These are phyloP conservation scores for Dictyostelium intermedium DNA, from an alignment of 78 protist genomes.

Conservation along the genomic window DNA sequence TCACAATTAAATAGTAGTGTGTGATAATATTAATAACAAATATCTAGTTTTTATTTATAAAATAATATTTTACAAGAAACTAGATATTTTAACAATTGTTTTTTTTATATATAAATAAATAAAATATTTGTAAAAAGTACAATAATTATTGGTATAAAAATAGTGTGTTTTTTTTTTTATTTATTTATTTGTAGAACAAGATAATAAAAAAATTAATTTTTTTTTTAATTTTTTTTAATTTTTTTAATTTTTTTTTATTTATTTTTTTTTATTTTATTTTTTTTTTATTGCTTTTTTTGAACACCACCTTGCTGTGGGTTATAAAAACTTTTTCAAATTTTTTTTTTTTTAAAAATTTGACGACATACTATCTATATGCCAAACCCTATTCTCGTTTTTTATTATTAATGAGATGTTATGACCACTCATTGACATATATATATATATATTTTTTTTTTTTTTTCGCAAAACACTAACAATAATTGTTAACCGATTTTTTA, in stretches of 20 bases:
- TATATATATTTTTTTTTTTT: background rate
- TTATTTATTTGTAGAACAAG: background rate
- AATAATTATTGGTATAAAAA: too few species aligned
- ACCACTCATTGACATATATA: too few species aligned
- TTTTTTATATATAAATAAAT: background rate
- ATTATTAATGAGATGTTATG: too few species aligned
- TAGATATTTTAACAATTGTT: background rate
- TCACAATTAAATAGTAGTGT: too few species aligned
- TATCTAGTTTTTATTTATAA: background rate
- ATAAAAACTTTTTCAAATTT: too few species aligned
- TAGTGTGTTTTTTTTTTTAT: background rate
- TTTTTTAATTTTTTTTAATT: too few species aligned
- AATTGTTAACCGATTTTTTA: background rate
- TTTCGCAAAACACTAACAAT: background rate
- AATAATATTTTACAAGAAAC: too few species aligned
- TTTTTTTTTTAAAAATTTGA: too few species aligned
- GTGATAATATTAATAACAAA: background rate
- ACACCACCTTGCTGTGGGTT: background rate
- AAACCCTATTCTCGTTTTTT: background rate
- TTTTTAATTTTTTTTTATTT: too few species aligned
- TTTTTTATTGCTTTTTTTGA: background rate
- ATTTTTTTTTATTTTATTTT: too few species aligned
- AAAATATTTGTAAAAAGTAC: background rate
- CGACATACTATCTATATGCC: background rate
- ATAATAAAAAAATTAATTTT: too few species aligned